Evolutionary conservation across 176 grass and related monocot species (phyloP).

Genomic region (Paspalum notatum): DNA sequence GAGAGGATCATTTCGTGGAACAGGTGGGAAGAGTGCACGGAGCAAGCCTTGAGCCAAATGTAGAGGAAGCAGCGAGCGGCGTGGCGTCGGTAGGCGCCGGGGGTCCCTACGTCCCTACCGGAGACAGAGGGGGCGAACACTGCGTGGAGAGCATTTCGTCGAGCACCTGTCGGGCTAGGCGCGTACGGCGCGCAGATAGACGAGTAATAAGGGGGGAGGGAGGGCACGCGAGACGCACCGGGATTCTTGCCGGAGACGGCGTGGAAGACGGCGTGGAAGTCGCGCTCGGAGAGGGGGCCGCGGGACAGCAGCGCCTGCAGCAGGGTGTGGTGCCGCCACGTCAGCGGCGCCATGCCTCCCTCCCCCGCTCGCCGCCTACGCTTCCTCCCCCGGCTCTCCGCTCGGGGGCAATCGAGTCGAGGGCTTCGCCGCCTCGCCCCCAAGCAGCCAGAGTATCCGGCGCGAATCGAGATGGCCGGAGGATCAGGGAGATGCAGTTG

Average conservation of each 20-base stretch:
- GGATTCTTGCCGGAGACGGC: slow-evolving; percentile 66
- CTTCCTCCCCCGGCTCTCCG: too few relatives aligned
- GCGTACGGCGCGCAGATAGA: not conserved
- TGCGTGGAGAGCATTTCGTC: slow-evolving; percentile 42
- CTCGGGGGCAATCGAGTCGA: too few relatives aligned
- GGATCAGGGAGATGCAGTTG: too few relatives aligned
- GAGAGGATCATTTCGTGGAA: not conserved
- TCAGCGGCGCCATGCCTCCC: slow-evolving; percentile 45
- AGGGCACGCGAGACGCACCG: not conserved
- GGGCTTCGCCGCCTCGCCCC: too few relatives aligned
- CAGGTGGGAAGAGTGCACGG: not conserved
- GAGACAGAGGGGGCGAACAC: too few relatives aligned
- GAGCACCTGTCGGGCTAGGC: slow-evolving; percentile 9
- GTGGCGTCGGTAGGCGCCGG: not conserved
- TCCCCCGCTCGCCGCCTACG: too few relatives aligned
- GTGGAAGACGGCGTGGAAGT: slow-evolving; percentile 63
- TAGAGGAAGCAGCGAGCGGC: not conserved
- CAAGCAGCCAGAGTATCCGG: too few relatives aligned
- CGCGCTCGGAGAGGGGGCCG: slow-evolving; percentile 57
- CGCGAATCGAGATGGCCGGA: too few relatives aligned
- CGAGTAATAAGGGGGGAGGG: not conserved
- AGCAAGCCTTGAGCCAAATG: not conserved
- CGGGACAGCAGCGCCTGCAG: slow-evolving; percentile 75
- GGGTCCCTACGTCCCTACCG: not conserved
- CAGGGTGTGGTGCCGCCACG: slow-evolving; percentile 65